A percentile compares a stretch with the other conserved stretches of the same genome.
Conservation (phyloP, 768 basidiomycete genomes). For the Tricholoma furcatifolium region DNA sequence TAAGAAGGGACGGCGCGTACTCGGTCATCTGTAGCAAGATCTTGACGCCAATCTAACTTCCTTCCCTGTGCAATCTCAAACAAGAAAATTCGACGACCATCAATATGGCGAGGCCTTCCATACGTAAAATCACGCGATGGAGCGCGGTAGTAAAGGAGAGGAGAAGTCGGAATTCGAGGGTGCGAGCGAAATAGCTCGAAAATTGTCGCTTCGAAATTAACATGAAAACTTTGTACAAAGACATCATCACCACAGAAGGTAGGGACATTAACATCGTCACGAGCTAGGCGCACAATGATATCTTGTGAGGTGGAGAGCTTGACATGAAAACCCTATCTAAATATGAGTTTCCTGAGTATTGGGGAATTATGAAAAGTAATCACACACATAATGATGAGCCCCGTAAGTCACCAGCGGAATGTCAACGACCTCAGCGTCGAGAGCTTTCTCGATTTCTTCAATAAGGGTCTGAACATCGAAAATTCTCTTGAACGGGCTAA, state of each 20-base stretch:
- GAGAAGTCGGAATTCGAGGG: background rate
- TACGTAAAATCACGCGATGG: background rate
- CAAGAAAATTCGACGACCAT: background rate
- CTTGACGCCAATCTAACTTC: background rate
- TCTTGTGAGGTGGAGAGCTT: background rate
- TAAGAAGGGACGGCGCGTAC: background rate
- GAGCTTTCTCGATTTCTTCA: background rate
- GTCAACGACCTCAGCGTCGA: background rate
- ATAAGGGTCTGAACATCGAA: background rate
- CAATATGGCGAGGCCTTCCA: background rate
- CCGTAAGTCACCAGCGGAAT: background rate
- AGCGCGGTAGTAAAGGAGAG: background rate
- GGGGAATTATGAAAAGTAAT: too few relatives aligned
- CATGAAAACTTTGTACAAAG: background rate
- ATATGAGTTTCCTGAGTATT: too few relatives aligned
- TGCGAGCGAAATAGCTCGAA: background rate
- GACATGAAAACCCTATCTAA: conserved; percentile 3
- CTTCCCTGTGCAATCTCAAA: background rate
- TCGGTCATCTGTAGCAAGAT: background rate
- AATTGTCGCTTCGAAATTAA: background rate
- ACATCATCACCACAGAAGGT: background rate
- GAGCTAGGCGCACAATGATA: background rate
- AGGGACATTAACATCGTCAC: background rate
- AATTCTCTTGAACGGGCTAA: background rate
- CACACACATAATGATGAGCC: background rate